Conservation (phyloP, 768 basidiomycete genomes). For the Rhodosporidiobolus sp. region DNA sequence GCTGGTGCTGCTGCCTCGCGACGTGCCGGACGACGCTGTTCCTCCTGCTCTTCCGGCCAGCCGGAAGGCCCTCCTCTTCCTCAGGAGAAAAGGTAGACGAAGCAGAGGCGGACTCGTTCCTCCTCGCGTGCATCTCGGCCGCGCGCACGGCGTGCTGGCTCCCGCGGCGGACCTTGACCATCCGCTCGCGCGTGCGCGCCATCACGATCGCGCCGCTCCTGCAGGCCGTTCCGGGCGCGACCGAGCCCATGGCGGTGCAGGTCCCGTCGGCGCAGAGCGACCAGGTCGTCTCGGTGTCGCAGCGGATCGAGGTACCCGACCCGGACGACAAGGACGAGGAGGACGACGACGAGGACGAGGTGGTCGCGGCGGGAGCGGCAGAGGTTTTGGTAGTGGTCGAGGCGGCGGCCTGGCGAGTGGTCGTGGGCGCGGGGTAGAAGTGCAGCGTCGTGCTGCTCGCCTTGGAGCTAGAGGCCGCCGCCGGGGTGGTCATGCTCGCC, state of each 20-base stretch:
- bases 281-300: constrained; percentile 6
- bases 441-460: background rate
- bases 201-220: constrained; percentile 11
- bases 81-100: background rate
- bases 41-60: too few species aligned
- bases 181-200: background rate
- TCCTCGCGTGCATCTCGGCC: too few species aligned
- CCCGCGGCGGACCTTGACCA: constrained; percentile 6
- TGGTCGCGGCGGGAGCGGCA: background rate
- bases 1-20: too few species aligned
- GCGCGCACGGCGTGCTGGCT: background rate
- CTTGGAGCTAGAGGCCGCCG: background rate
- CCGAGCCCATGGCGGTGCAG: constrained; percentile 33
- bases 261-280: constrained; percentile 16
- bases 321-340: background rate
- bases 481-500: background rate
- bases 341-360: background rate
- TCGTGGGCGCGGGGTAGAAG: background rate
- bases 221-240: constrained; percentile 33
- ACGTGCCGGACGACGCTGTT: too few species aligned
- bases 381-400: background rate
- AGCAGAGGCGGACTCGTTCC: too few species aligned
- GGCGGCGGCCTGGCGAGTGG: background rate
- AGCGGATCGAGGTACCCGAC: background rate
- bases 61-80: background rate